These are phyloP conservation scores for Xerocomus spinulosus DNA, from an alignment of 768 basidiomycete genomes.

Conservation along the genomic window DNA sequence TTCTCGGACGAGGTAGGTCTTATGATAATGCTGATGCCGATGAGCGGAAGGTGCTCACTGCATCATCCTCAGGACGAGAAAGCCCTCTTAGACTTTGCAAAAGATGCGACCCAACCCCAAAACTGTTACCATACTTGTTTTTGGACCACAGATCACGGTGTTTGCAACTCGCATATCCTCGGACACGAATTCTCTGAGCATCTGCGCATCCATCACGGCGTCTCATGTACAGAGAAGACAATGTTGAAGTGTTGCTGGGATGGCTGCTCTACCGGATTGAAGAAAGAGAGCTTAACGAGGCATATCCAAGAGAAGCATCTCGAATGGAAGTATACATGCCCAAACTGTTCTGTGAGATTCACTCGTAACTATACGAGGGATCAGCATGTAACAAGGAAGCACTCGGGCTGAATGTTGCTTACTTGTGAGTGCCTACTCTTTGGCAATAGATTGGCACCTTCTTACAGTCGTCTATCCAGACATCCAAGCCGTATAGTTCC, in stretches of 20 bases:
- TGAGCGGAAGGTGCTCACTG: constrained; percentile 3
- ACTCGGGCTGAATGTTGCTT: background rate
- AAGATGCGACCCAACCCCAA: background rate
- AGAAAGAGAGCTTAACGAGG: constrained; percentile 25
- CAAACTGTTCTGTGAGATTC: constrained; percentile 19
- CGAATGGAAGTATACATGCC: constrained; percentile 11
- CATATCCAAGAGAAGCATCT: constrained; percentile 27
- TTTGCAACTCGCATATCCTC: constrained; percentile 9
- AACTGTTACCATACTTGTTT: constrained; percentile 10
- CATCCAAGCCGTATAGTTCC: constrained; percentile 1
- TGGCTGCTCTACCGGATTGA: constrained; percentile 18
- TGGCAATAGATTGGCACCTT: background rate
- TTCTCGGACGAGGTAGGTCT: constrained; percentile 13
- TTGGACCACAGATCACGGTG: constrained; percentile 3
- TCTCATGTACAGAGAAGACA: constrained; percentile 14
- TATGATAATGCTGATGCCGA: background rate
- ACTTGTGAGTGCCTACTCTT: background rate
- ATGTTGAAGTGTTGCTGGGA: constrained; percentile 16
- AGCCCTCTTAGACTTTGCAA: background rate
- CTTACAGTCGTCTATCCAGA: background rate
- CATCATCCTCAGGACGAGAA: constrained; percentile 5
- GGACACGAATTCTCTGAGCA: constrained; percentile 16
- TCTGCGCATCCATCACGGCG: constrained; percentile 16
- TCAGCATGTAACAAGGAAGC: constrained; percentile 12
- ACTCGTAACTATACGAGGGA: constrained; percentile 24